Evolutionary conservation across 306 rosid species (phyloP).

Genomic region (Sesbania bispinosa): DNA sequence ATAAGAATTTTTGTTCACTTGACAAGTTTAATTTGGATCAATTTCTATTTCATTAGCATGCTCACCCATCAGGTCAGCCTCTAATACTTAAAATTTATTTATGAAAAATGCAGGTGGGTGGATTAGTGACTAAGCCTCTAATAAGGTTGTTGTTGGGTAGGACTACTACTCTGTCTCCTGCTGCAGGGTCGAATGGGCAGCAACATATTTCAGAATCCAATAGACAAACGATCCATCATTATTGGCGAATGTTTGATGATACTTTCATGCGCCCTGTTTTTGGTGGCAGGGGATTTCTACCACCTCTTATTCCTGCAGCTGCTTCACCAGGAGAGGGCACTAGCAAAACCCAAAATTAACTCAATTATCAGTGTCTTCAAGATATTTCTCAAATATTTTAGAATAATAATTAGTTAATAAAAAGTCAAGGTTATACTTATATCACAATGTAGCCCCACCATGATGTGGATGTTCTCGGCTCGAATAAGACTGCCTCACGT

Average conservation of each 20-base stretch:
- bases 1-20: slow-evolving; percentile 16
- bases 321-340: slow-evolving; percentile 5
- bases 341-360: too few relatives aligned
- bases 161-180: slow-evolving; percentile 43
- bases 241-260: slow-evolving; percentile 50
- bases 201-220: slow-evolving; percentile 29
- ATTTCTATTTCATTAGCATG: background rate
- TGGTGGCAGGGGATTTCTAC: slow-evolving; percentile 58
- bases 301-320: slow-evolving; percentile 10
- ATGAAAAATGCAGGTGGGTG: too few relatives aligned
- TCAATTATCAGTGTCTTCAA: too few relatives aligned
- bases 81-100: too few relatives aligned
- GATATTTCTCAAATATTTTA: too few relatives aligned
- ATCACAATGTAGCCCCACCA: too few relatives aligned
- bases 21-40: background rate
- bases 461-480: too few relatives aligned
- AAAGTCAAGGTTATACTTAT: too few relatives aligned
- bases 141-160: slow-evolving; percentile 40
- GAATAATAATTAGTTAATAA: too few relatives aligned
- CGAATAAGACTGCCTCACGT: too few relatives aligned
- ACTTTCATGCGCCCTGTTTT: slow-evolving; percentile 60
- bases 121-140: slow-evolving; percentile 61
- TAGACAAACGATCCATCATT: slow-evolving; percentile 31
- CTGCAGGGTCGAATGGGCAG: slow-evolving; percentile 5
- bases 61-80: too few relatives aligned